Evolutionary conservation across 176 grass and related monocot species (phyloP), one percentile per base, ranked within the genome.

Genomic region (Carex parvula): DNA sequence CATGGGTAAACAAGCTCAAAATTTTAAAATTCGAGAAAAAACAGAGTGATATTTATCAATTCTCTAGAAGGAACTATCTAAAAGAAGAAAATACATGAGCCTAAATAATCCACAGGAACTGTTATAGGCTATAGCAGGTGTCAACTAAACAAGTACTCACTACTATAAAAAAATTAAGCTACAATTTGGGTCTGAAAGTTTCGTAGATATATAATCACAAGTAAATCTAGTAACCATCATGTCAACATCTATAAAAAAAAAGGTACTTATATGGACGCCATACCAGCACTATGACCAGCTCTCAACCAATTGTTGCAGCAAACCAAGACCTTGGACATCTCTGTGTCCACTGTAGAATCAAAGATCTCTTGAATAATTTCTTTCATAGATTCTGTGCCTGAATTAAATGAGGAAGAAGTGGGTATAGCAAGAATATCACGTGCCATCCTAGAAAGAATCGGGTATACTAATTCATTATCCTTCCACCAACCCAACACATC

Each of bases 351-450:
- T 60, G 15, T 35, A 60, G 53, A 39, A 60, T 0, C 0, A 26
- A 10, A 4, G 3, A 80, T 42, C 33, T 35, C 54, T 2, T 17
- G 0, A 12, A 18, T 18, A 48, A 80, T 58, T 42, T 80, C 54
- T 21, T 80, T 0, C 26, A 61, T 1, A 5, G 26, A 16, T 55
- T 80, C 53, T 4, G 52, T 11, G 2, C 6, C 26, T 35, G 77
- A 32, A 58, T 1, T 1, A 18, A 61, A 1, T 0, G 5, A 18
- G 35, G 29, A 42, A 20, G 77, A 80, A 60, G 61, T 17, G 3
- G 77, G 55, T n/a, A 80, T 80, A 39, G 77, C 77, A 80, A 80
- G 77, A 80, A 80, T 61, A n/a, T 80, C 77, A 20, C 55, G 77
- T 35, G 77, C 77, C 77, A 80, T 80, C 14, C 1, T 61, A 9